Evolutionary conservation across 306 rosid species (phyloP).

Genomic region (Dryas drummondii): DNA sequence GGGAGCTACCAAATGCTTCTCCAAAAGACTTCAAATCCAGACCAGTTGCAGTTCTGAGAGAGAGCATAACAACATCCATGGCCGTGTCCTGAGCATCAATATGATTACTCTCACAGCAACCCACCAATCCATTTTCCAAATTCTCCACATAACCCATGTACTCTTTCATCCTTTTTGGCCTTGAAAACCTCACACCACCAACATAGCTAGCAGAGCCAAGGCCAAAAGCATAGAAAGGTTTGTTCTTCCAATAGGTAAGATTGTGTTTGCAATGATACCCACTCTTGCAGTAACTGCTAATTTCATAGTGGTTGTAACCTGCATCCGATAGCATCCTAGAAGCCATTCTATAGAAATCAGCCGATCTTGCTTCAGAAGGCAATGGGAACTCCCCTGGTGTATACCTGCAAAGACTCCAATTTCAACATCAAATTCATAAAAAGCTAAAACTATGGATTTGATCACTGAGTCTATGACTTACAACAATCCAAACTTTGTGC

Average conservation of each 20-base stretch:
- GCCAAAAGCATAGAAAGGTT: constrained; percentile 82
- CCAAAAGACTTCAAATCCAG: constrained; percentile 59
- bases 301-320: constrained; percentile 73
- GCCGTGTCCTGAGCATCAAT: constrained; percentile 55
- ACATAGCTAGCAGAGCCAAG: constrained; percentile 85
- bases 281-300: constrained; percentile 83
- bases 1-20: constrained; percentile 53
- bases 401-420: constrained; percentile 52
- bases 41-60: constrained; percentile 77
- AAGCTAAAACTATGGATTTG: not conserved
- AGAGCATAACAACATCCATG: constrained; percentile 80
- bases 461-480: constrained; percentile 34
- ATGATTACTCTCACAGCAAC: constrained; percentile 30
- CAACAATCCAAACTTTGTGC: constrained; percentile 79
- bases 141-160: constrained; percentile 61
- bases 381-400: constrained; percentile 83
- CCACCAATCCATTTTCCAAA: constrained; percentile 63
- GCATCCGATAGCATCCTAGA: constrained; percentile 64
- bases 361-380: constrained; percentile 81
- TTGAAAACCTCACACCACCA: constrained; percentile 74
- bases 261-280: constrained; percentile 90
- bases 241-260: constrained; percentile 82
- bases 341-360: constrained; percentile 80
- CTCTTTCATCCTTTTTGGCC: constrained; percentile 69
- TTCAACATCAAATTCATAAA: constrained; percentile 26